phyloP scores from a whole-genome alignment of 805 yeast species.

The Teunomyces atbi region DNA sequence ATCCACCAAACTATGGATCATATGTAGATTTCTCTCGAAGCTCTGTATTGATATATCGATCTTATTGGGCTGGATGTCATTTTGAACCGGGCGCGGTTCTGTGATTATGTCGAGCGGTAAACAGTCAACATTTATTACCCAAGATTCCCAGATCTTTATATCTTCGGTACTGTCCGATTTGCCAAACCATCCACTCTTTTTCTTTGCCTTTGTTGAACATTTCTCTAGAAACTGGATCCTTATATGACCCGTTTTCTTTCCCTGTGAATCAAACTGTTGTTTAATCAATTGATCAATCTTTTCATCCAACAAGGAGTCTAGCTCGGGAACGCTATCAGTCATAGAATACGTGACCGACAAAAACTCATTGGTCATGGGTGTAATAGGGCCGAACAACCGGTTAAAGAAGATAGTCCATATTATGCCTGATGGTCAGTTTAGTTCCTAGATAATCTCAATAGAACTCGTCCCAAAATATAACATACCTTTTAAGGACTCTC shows the following conservation, averaged over 20 bases:
- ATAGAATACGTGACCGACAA: constrained; percentile 59
- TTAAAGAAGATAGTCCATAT: constrained; percentile 68
- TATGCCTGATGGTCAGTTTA: constrained; percentile 38
- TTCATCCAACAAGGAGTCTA: constrained; percentile 45
- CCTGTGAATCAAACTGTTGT: constrained; percentile 20
- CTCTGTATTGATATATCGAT: constrained; percentile 36
- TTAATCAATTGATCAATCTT: constrained; percentile 32
- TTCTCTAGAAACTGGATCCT: constrained; percentile 40
- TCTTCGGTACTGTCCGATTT: constrained; percentile 34
- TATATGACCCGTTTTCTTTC: constrained; percentile 28
- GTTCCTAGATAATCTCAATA: not conserved
- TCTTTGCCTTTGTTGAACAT: constrained; percentile 32
- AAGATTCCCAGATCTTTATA: constrained; percentile 62
- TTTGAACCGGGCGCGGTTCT: constrained; percentile 4
- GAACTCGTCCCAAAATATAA: constrained; percentile 3
- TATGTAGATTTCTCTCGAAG: constrained; percentile 40
- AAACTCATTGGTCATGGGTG: constrained; percentile 55
- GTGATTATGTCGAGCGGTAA: constrained; percentile 26
- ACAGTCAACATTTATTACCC: constrained; percentile 56
- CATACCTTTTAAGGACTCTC: constrained; percentile 56
- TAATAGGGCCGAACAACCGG: constrained; percentile 63
- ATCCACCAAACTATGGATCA: constrained; percentile 54
- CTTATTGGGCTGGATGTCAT: constrained; percentile 14
- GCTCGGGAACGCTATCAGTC: constrained; percentile 44
- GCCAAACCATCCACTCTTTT: constrained; percentile 59